Conservation (phyloP, 305 asterid genomes). For the Fraxinus dipetala region DNA sequence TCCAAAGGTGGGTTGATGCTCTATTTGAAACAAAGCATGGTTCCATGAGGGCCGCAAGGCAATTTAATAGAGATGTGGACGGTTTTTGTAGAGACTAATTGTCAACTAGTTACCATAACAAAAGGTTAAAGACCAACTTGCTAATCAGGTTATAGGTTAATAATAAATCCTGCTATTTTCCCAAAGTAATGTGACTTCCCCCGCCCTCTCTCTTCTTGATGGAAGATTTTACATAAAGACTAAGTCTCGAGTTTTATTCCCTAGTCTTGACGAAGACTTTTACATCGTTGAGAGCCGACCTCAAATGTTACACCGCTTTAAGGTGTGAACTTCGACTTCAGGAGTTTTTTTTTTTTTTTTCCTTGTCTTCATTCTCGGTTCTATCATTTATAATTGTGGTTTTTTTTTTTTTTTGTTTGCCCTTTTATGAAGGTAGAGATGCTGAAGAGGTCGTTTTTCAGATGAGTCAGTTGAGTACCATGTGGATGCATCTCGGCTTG, state of each 20-base stretch:
- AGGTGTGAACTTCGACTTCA: conserved; percentile 46
- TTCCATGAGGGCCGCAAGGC: too few relatives aligned
- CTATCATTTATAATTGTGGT: neutral
- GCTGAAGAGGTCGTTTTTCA: conserved; percentile 90
- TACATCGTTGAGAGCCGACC: conserved; percentile 77
- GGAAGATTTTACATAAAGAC: conserved; percentile 48
- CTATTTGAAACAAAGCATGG: too few relatives aligned
- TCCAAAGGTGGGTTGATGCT: too few relatives aligned
- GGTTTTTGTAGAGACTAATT: too few relatives aligned
- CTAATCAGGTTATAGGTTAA: too few relatives aligned
- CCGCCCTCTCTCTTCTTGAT: neutral
- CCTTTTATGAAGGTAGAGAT: conserved; percentile 66
- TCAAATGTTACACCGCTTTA: conserved; percentile 88
- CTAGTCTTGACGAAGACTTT: conserved; percentile 79
- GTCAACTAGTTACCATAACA: too few relatives aligned
- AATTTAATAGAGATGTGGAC: too few relatives aligned
- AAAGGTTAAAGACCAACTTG: too few relatives aligned
- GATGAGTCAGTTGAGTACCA: conserved; percentile 73
- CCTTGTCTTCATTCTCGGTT: conserved; percentile 3
- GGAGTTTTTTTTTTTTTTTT: neutral
- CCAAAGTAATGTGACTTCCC: too few relatives aligned
- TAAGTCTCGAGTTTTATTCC: conserved; percentile 73
- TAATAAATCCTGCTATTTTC: too few relatives aligned
- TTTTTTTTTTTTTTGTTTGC: neutral
- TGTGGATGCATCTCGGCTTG: conserved; percentile 96